Evolutionary conservation across 148 eudicot species (phyloP).

Genomic region (Vaccinium macrocarpon): DNA sequence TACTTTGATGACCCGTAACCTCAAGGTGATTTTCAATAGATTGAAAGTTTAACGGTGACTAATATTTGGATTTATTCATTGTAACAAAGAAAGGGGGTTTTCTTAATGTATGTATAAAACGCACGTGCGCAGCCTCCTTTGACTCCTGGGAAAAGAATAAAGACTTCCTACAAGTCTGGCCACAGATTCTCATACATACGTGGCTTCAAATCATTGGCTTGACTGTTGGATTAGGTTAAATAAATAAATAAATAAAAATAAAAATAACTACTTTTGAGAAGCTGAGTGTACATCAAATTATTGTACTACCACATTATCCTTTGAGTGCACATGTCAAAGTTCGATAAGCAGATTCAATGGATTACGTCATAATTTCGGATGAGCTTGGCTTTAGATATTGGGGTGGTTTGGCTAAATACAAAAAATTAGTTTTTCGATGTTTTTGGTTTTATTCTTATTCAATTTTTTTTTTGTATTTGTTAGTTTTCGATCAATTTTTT

Average conservation of each 20-base stretch:
- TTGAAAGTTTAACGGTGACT: conserved; percentile 1
- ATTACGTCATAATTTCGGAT: neutral
- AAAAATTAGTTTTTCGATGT: too few relatives aligned
- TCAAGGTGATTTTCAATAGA: neutral
- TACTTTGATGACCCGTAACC: neutral
- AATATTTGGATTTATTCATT: neutral
- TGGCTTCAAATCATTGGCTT: neutral
- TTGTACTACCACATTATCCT: neutral
- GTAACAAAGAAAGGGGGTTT: neutral
- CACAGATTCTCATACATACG: neutral
- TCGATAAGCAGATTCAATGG: neutral
- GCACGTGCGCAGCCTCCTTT: conserved; percentile 10
- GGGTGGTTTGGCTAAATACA: too few relatives aligned
- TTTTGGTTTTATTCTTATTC: too few relatives aligned
- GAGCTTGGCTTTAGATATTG: too few relatives aligned
- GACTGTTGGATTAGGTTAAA: neutral
- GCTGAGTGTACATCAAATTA: neutral
- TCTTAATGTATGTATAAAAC: neutral
- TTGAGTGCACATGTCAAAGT: neutral
- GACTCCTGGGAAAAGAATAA: neutral
- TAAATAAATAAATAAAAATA: too few relatives aligned
- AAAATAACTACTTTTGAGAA: neutral
- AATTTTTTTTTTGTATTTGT: too few relatives aligned
- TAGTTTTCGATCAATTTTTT: too few relatives aligned
- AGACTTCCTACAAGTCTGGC: neutral